These are phyloP conservation scores for Aureobasidium sp. DNA, from an alignment of 2,329 filamentous ascomycete species.

Conservation along the genomic window DNA sequence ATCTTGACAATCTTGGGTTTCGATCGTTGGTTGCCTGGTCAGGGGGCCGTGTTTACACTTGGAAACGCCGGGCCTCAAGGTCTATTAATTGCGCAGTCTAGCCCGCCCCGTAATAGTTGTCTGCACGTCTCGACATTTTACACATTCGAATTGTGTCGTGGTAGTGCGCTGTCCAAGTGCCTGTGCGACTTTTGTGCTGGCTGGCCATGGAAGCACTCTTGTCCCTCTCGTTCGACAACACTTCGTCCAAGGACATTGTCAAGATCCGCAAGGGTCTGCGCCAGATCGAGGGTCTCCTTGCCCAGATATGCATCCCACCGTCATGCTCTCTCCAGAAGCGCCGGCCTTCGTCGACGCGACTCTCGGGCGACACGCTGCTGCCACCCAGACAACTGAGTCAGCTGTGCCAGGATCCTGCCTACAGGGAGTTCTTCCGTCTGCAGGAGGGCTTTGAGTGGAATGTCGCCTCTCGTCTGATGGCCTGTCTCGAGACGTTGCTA, in stretches of 20 bases:
- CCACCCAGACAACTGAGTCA: conserved; percentile 57
- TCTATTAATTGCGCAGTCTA: no score
- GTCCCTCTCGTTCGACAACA: conserved; percentile 90
- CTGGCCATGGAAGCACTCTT: conserved; percentile 79
- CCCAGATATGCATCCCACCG: conserved; percentile 79
- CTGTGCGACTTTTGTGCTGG: conserved; percentile 3
- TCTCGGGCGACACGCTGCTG: conserved; percentile 19
- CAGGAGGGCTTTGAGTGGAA: conserved; percentile 99
- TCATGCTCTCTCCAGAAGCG: conserved; percentile 34
- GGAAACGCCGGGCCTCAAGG: neutral
- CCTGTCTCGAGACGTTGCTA: conserved; percentile 77
- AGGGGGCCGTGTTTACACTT: neutral
- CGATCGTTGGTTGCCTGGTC: neutral
- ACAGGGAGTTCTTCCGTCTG: conserved; percentile 90
- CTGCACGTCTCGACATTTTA: neutral
- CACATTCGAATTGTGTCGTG: neutral
- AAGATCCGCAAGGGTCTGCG: conserved; percentile 91
- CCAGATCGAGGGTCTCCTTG: conserved; percentile 87
- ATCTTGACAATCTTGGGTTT: no score
- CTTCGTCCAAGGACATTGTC: conserved; percentile 80
- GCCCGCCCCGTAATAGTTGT: no score
- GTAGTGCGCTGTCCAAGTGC: conserved; percentile 5
- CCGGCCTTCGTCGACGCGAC: conserved; percentile 23
- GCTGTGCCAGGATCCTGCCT: conserved; percentile 75
- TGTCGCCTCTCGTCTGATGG: conserved; percentile 76